Evolutionary conservation across 306 rosid genomes (phyloP), one percentile per base, ranked within the genome.

Genomic region (Lathyrus aphaca): DNA sequence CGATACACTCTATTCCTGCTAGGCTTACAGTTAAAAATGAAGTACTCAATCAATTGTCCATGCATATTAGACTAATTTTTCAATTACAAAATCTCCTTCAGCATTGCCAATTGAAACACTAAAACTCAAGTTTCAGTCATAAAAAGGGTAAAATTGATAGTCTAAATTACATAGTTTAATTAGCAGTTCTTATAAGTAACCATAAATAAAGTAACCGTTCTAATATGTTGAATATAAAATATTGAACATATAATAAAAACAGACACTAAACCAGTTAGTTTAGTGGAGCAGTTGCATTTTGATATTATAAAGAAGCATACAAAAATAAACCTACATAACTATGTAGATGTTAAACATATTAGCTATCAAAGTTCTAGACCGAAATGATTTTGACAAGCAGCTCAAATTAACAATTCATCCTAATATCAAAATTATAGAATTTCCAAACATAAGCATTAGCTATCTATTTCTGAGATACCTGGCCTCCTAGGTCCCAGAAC

Each of bases 401-500:
- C 71, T 55, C 71, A 56, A 64, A 79, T 66, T 5, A 72, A 43
- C 17, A 55, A 21, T 62, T 55, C 59, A 64, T 68, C 35, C 13
- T 6, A 30, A 13, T n/a, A 55, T 25, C 53, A 72, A 42, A 63
- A 46, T 61, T 60, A 72, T 21, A 69, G 42, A 62, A 66, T 59
- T 43, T 25, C 54, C 12, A 49, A 7, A 50, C 12, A 71, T 10
- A 32, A 23, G 6, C 8, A 16, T 45, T 37, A 69, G 43, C 49
- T 38, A 42, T 66, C 58, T 60, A 53, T 30, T 53, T 56, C 58
- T 40, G 83, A 75, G 82, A 75, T 89, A 89, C 99, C 99, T 95
- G 99, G 72, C 99, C 99, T 74, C 99, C 99, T 12, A 95, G 83
- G 84, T 95, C 99, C 99, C 99, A 95, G 73, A 91, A 91, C 56